These are phyloP conservation scores for Cryphonectria parasitica DNA, from an alignment of 2,329 filamentous ascomycete species.

Conservation along the genomic window DNA sequence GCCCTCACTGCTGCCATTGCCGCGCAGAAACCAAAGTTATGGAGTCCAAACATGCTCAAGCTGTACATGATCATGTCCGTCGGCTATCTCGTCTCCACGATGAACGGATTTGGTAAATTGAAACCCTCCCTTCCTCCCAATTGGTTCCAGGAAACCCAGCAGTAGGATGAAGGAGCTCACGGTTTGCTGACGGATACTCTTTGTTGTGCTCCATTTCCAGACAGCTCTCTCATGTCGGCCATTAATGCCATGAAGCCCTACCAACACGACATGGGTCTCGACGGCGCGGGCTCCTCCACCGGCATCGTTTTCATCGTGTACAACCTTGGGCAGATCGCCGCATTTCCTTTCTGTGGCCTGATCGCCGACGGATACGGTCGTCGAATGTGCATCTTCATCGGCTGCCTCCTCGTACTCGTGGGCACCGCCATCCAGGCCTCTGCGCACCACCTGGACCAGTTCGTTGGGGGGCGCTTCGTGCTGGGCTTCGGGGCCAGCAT, in stretches of 20 bases:
- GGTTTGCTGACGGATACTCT: constrained; percentile 9
- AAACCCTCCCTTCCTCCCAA: background rate
- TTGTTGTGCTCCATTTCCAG: constrained; percentile 33
- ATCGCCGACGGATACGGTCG: constrained; percentile 52
- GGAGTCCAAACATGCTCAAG: constrained; percentile 41
- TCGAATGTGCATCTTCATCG: constrained; percentile 51
- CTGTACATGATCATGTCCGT: constrained; percentile 45
- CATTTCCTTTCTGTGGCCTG: constrained; percentile 51
- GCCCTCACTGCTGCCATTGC: constrained; percentile 41
- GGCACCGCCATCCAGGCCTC: constrained; percentile 52
- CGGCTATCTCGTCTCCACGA: constrained; percentile 50
- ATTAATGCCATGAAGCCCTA: constrained; percentile 59
- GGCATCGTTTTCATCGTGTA: constrained; percentile 57
- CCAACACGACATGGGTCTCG: constrained; percentile 51
- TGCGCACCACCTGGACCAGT: constrained; percentile 43
- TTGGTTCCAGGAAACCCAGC: background rate
- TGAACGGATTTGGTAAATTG: constrained; percentile 56
- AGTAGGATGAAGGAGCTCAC: background rate
- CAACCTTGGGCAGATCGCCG: constrained; percentile 53
- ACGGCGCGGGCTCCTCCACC: constrained; percentile 39
- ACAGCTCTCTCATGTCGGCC: constrained; percentile 56
- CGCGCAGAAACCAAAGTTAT: constrained; percentile 41
- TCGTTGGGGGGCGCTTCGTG: constrained; percentile 62
- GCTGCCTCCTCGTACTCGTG: constrained; percentile 47
- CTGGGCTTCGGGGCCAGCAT: constrained; percentile 61